Conservation (phyloP, 139 green algal species). For the Micractinium conductrix region DNA sequence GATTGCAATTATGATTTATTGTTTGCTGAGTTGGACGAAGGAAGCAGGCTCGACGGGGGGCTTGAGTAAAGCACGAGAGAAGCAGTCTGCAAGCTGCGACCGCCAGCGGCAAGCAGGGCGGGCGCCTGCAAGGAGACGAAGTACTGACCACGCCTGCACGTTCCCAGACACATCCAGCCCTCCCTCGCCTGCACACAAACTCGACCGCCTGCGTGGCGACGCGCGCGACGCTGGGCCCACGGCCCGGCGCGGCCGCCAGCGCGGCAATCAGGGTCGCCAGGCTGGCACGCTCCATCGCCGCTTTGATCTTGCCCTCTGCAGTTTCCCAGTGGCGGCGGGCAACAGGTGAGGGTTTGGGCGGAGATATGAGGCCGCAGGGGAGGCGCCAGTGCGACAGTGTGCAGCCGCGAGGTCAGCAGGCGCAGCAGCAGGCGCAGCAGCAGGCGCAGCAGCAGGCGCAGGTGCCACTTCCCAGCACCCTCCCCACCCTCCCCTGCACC, state of each 20-base stretch:
- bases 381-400: too few relatives aligned
- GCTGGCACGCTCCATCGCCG: slow-evolving; percentile 59
- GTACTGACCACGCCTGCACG: background rate
- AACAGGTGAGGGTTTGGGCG: background rate
- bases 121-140: too few relatives aligned
- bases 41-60: too few relatives aligned
- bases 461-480: background rate
- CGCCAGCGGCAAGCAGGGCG: too few relatives aligned
- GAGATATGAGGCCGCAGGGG: too few relatives aligned
- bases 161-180: background rate
- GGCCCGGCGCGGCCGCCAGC: slow-evolving; percentile 40
- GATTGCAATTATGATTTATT: too few relatives aligned
- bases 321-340: background rate
- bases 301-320: slow-evolving; percentile 75
- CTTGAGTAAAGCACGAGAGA: too few relatives aligned
- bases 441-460: background rate
- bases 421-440: background rate
- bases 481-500: too few relatives aligned
- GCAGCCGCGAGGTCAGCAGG: too few relatives aligned
- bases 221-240: slow-evolving; percentile 17
- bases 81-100: too few relatives aligned
- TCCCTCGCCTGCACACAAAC: slow-evolving; percentile 22
- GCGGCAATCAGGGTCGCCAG: slow-evolving; percentile 56
- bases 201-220: slow-evolving; percentile 20
- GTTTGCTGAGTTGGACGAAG: too few relatives aligned